Percentiles rank a stretch among this genome's conserved stretches.
Evolutionary conservation across 2,329 filamentous ascomycete genomes (phyloP).

Genomic region (Arthrobotrys conoides): DNA sequence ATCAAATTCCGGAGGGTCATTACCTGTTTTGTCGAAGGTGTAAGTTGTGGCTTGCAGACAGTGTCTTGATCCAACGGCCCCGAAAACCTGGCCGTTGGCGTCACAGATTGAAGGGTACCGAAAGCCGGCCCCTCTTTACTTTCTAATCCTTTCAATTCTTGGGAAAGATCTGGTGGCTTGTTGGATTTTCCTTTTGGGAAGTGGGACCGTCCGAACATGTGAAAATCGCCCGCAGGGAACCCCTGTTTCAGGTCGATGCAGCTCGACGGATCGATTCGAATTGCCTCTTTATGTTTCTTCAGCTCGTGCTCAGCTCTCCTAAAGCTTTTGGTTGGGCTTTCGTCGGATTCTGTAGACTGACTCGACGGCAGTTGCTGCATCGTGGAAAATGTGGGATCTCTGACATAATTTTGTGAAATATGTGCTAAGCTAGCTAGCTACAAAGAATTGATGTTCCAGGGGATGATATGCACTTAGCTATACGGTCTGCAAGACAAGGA

Average conservation of each 20-base stretch:
- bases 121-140: neutral
- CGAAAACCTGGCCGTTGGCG: constrained; percentile 2
- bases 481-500: neutral
- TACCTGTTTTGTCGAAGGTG: constrained; percentile 6
- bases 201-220: constrained; percentile 11
- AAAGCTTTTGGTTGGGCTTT: neutral
- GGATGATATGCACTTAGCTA: neutral
- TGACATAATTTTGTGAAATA: neutral
- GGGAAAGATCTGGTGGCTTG: neutral
- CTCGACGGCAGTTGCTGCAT: neutral
- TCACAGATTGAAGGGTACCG: constrained; percentile 19
- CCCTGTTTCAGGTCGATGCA: constrained; percentile 19
- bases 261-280: constrained; percentile 3
- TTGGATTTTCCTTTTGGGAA: constrained; percentile 25
- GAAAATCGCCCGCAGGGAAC: constrained; percentile 9
- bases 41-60: constrained; percentile 5
- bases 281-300: neutral
- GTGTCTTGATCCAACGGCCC: neutral
- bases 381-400: neutral
- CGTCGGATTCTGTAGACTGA: neutral
- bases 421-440: neutral
- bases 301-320: neutral
- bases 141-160: neutral
- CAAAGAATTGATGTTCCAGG: neutral
- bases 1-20: constrained; percentile 24